Base-by-base conservation (phyloP, 768 basidiomycete species). In the Russula sp. region DNA sequence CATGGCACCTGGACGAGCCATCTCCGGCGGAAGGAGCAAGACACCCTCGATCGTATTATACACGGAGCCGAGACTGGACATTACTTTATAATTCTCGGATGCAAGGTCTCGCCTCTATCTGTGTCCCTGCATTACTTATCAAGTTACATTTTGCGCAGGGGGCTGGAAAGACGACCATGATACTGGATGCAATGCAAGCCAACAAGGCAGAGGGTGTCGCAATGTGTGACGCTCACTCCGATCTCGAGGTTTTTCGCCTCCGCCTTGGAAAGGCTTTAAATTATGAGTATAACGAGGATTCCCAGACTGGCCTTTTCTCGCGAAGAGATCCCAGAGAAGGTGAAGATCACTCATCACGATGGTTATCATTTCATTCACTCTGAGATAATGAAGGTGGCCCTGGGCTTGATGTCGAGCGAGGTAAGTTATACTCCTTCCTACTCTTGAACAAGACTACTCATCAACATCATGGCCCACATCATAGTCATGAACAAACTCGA, bases 201-300 rank as follows among this genome's bases (percentile, higher is more conserved):
- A 85, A 84, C 65, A 75, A 84, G 56, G 92, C 90, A 5, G 82
- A 84, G 42, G 82, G 88, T 42, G 82, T 88, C 32, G 82, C 86
- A 9, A 80, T 91, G 75, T 87, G 85, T 69, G 89, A 90, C 70
- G 91, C 87, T 14, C 90, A 93, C 72, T 88, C 88, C 20, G 89
- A 93, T 73, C 77, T 94, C 18, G 89, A 93, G 71, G 88, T 94
- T 36, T 92, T 95, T 75, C 80, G 87, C 59, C 78, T 93, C 43
- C 83, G 91, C 45, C 78, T 96, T 29, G 93, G 93, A 50, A 92
- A 92, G 72, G 85, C 89, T 11, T 74, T 93, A 45, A 90, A 93
- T 67, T 93, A 85, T 68, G 93, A 96, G 70, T 93, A 80, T 75
- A 85, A 88, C 64, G 89, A 90, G 73, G 88, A 90, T 70, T 86